Evolutionary conservation across 2,329 filamentous ascomycete species (phyloP).

Genomic region (Seiridium unicorne): DNA sequence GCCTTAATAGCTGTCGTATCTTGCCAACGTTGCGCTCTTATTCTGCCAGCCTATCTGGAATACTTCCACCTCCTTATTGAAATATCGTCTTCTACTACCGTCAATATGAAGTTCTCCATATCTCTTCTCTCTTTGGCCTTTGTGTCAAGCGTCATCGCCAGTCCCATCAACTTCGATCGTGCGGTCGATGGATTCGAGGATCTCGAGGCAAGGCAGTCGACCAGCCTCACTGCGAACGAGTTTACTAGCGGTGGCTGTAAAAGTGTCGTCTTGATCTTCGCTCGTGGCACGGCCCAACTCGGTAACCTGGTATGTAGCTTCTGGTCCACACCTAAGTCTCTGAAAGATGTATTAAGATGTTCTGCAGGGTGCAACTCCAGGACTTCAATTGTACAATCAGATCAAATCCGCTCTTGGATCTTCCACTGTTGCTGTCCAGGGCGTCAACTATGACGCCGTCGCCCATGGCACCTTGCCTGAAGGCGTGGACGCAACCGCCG

Average conservation of each 20-base stretch:
- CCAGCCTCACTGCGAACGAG: conserved; percentile 27
- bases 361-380: conserved; percentile 21
- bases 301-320: conserved; percentile 35
- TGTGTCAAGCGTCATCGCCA: neutral
- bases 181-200: neutral
- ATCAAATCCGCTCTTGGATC: conserved; percentile 19
- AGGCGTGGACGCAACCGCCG: conserved; percentile 25
- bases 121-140: neutral
- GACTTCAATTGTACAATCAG: conserved; percentile 20
- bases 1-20: too few species aligned
- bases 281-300: conserved; percentile 36
- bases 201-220: neutral
- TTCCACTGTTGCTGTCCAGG: conserved; percentile 12
- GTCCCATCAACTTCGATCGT: neutral
- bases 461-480: conserved; percentile 21
- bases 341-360: neutral
- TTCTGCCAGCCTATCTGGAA: neutral
- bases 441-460: conserved; percentile 23
- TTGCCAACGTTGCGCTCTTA: neutral
- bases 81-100: neutral
- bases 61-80: neutral
- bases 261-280: conserved; percentile 35
- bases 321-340: neutral
- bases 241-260: conserved; percentile 32
- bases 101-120: neutral